phyloP scores from a whole-genome alignment of 805 yeast genomes.

The Ogataea glucozyma region DNA sequence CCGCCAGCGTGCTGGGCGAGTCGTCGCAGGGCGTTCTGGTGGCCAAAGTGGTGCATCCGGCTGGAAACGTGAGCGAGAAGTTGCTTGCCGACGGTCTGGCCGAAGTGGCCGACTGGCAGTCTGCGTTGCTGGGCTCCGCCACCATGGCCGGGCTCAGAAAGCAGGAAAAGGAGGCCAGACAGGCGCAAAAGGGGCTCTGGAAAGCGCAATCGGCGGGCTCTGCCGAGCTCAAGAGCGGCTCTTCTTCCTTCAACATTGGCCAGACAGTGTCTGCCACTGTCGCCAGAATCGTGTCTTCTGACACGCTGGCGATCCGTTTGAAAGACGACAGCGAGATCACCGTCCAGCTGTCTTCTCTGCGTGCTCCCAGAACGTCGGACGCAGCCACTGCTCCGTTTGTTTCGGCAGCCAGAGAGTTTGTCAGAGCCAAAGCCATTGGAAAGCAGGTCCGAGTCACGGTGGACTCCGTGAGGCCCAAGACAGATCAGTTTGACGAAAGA shows the following conservation, averaged over 20 bases:
- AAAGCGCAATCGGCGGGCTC: conserved; percentile 35
- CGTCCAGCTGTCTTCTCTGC: conserved; percentile 73
- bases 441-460: conserved; percentile 61
- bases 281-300: conserved; percentile 64
- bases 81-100: conserved; percentile 71
- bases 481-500: conserved; percentile 63
- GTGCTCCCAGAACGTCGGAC: conserved; percentile 72
- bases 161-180: conserved; percentile 63
- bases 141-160: conserved; percentile 62
- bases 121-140: conserved; percentile 62
- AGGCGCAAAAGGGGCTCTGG: conserved; percentile 59
- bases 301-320: conserved; percentile 59
- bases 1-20: conserved; percentile 59
- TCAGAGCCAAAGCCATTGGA: conserved; percentile 68
- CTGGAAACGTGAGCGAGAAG: conserved; percentile 72
- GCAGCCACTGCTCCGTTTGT: conserved; percentile 55
- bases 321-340: conserved; percentile 54
- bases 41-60: conserved; percentile 65
- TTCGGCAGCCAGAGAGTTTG: conserved; percentile 71
- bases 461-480: conserved; percentile 64
- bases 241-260: conserved; percentile 43
- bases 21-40: conserved; percentile 62
- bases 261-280: conserved; percentile 54
- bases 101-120: conserved; percentile 80
- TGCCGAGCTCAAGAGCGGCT: conserved; percentile 16